These are phyloP conservation scores for Umbilicus rupestris DNA, from an alignment of 164 flowering plant genomes.

Conservation along the genomic window DNA sequence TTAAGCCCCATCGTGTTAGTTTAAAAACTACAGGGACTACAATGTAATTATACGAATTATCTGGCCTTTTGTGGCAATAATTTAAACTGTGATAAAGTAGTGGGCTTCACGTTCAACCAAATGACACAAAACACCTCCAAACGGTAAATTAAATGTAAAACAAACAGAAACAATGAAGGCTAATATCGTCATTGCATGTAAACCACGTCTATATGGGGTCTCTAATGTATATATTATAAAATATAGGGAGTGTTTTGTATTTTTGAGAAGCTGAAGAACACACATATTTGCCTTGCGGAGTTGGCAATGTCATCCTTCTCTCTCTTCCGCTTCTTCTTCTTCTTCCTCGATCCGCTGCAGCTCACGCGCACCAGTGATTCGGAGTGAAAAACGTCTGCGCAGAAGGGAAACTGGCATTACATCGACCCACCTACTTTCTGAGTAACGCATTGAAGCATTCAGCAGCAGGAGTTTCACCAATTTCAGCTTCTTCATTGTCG, in stretches of 20 bases:
- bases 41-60: not conserved
- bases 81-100: not conserved
- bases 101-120: not conserved
- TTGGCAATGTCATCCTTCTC: constrained; percentile 34
- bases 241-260: not conserved
- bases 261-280: not conserved
- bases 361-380: constrained; percentile 35
- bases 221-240: not conserved
- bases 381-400: not conserved
- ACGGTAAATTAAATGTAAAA: not conserved
- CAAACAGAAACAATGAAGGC: too few species aligned
- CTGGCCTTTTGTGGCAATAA: not conserved
- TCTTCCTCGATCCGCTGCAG: constrained; percentile 27
- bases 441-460: constrained; percentile 5
- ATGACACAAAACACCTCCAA: not conserved
- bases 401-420: not conserved
- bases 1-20: too few species aligned
- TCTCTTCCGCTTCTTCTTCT: not conserved
- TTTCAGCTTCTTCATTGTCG: not conserved
- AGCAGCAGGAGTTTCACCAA: not conserved
- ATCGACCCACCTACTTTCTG: not conserved
- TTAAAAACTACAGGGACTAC: too few species aligned
- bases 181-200: too few species aligned
- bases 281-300: constrained; percentile 39
- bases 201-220: not conserved